Evolutionary conservation across 768 basidiomycete genomes (phyloP), one percentile per base, ranked within the genome.

Genomic region (Krasilnikovozyma curviuscula): DNA sequence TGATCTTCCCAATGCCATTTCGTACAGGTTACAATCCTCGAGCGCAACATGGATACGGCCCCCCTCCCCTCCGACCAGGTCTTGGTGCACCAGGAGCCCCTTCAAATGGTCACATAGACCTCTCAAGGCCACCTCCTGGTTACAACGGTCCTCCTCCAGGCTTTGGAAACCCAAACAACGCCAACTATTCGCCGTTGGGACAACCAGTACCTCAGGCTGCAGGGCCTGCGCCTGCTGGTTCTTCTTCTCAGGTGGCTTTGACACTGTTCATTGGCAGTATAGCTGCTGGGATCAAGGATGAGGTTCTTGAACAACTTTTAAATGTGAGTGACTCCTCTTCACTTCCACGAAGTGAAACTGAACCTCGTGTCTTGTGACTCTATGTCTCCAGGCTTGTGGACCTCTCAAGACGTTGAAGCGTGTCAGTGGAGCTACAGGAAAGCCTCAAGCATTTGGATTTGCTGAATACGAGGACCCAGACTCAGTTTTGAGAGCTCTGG

Each of bases 361-460:
- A 27, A 28, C 40, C 16, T 48, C 23, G 27, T 48, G 13, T 3
- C 27, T 39, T 28, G 12, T 19, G 13, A 18, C 16, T 28, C 24
- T 35, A 19, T 23, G 24, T 12, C 13, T 27, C 7, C 50, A 95
- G 89, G 78, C 88, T 25, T 95, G 86, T 57, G 93, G 93, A 13
- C 75, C 78, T 3, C 69, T 95, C 51, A 77, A 77, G 51, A 84
- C 83, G 1, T 83, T 98, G 68, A 95, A 89, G 57, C 79, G 89
- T 14, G 76, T 89, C 21, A 82, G 83, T 39, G 89, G 86, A 2
- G 83, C 86, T 23, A 78, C 82, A 16, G 84, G 89, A 59, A 84
- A 89, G 63, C 82, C 89, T 6, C 83, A 89, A 68, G 86, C 85
- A 3, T 97, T 97, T 61, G 93, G 89, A 9, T 98, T 97, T 65